Base-by-base conservation (phyloP, 2,329 filamentous ascomycete genomes). In the Exophiala spinifera region DNA sequence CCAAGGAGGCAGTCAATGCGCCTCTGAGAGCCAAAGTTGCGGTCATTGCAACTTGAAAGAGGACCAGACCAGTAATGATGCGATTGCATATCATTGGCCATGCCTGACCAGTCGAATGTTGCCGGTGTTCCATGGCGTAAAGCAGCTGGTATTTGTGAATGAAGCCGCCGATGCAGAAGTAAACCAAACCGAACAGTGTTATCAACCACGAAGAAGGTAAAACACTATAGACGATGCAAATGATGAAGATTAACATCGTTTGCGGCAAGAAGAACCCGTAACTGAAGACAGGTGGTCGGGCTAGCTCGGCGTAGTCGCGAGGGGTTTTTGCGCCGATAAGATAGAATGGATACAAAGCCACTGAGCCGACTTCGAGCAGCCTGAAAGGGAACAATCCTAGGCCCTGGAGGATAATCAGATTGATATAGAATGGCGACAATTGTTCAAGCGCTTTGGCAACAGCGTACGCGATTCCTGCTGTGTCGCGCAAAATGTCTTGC, bases 31-130 rank as follows among this genome's bases (percentile, higher is more conserved):
- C 89, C 53, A 99, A 80, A 59, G 92, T 86, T 2, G 92, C 92
- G 19, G 89, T 86, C 80, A 96, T 94, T 44, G 94, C 90, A 19
- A 95, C 73, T 70, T 99, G 91, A 66, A 96, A 96, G 39, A 97
- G 83, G 2, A 95, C 74, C 8, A 96, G 74, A 1, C 94, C 94
- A 20, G 96, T 76, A 52, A 97, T 83, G 55, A 96, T 81, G 33
- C 94, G 88, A 67, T 94, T 90, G 72, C 91, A 96, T 59, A 99
- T 96, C 81, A 99, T 95, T 46, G 88, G 87, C 94, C 94, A 99
- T 3, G 91, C 91, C 57, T 87, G 85, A 17, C 95, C 95, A 0
- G 92, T 97, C 14, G 91, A 90, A 68, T 96, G 91, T 66, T 95
- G 90, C 45, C 90, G 88, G 69, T 97, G 92, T 65, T 97, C 91